Conservation (phyloP, 2,329 filamentous ascomycete genomes). For the Colletotrichum sp. region DNA sequence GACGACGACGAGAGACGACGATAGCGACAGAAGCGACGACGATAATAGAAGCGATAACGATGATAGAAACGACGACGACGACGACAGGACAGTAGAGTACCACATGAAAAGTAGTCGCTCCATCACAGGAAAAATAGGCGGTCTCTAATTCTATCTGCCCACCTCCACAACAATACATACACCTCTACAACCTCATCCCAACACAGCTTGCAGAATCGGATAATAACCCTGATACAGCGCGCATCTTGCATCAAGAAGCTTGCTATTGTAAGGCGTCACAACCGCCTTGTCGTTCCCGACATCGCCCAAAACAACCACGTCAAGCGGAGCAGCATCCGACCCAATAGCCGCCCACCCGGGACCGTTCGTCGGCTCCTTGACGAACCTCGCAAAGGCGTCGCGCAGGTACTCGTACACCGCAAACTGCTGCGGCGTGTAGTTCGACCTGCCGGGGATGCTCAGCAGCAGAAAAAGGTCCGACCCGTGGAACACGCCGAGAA, state of each 20-base stretch:
- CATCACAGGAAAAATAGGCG: no score
- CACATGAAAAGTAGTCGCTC: no score
- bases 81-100: no score
- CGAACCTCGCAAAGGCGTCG: conserved; percentile 25
- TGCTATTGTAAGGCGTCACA: conserved; percentile 21
- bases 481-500: conserved; percentile 29
- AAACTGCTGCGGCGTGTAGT: conserved; percentile 24
- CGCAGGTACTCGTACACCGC: conserved; percentile 26
- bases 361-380: conserved; percentile 24
- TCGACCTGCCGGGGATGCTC: conserved; percentile 16
- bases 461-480: conserved; percentile 28
- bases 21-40: no score
- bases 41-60: no score
- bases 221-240: conserved; percentile 22
- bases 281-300: neutral
- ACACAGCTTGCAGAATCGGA: conserved; percentile 15
- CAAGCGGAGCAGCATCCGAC: conserved; percentile 22
- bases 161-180: neutral
- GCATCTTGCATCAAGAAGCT: conserved; percentile 24
- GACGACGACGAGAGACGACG: no score
- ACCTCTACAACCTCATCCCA: neutral
- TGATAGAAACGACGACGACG: no score
- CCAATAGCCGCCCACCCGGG: conserved; percentile 29
- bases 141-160: neutral
- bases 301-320: conserved; percentile 26